Base-by-base conservation (phyloP, 345 rosid species). In the Populus davidiana region DNA sequence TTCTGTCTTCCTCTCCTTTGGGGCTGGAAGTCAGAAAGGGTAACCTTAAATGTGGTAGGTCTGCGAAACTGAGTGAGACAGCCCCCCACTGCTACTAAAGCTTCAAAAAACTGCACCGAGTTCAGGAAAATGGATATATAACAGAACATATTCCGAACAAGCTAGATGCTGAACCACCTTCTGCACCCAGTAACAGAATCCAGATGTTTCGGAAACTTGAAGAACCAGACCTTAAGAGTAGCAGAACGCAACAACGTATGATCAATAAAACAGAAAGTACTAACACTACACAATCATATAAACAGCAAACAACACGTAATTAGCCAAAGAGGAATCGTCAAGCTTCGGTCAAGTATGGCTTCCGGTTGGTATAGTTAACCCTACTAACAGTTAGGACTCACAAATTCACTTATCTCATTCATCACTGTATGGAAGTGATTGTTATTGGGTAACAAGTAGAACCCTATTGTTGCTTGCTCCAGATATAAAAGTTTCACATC, bases 381-480 rank as follows among this genome's bases (percentile, higher is more conserved):
- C 77, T 82, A 82, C 73, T 72, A 64, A 72, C 70, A 80, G 86
- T 81, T 65, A 75, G 87, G 76, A 59, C 85, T 41, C 85, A 94
- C 94, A 75, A 94, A 94, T 71, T 85, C 81, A 50, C 82, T 83
- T 33, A 94, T 89, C 91, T 92, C 92, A 38, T 87, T 90, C 98
- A 92, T 92, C 63, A 94, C 92, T 0, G 78, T 85, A 56, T 92
- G 90, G 83, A 92, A 94, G 82, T 94, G 90, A 41, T 74, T 85
- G 65, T 89, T 94, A 80, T 92, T 94, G 8, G 97, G 97, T 82
- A 94, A 78, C 71, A 93, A 84, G 85, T 91, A 94, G 85, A 94
- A 94, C 21, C 98, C 97, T n/a, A 93, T 75, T 1, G 97, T 94
- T 54, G 97, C 98, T 72, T 86, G 85, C 70, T 90, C 93, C 81